phyloP scores from a whole-genome alignment of 257 asterid species.

The Ilex aquifolium region DNA sequence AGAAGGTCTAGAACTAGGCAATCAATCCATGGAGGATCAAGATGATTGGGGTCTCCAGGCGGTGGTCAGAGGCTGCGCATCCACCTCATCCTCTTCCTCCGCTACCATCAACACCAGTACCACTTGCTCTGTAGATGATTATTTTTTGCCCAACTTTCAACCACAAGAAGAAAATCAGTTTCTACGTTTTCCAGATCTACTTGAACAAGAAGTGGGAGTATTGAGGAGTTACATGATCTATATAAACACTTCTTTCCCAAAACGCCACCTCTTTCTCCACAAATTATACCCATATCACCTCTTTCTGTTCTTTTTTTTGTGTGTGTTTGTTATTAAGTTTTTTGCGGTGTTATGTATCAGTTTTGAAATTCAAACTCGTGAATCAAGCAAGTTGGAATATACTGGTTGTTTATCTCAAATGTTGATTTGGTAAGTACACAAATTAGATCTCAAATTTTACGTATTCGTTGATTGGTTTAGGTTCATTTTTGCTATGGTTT shows the following conservation, averaged over 20 bases:
- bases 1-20: neutral
- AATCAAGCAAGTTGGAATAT: no score
- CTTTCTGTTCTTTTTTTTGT: constrained; percentile 10
- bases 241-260: constrained; percentile 20
- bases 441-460: no score
- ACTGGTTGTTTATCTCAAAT: no score
- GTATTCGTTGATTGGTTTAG: no score
- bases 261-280: neutral
- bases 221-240: constrained; percentile 16
- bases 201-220: constrained; percentile 5
- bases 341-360: no score
- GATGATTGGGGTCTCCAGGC: constrained; percentile 38
- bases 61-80: constrained; percentile 28
- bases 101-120: constrained; percentile 1
- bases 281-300: constrained; percentile 6
- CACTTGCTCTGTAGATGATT: neutral
- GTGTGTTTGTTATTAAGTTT: no score
- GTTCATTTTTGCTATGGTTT: no score
- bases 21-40: constrained; percentile 7
- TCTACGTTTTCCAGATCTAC: constrained; percentile 12
- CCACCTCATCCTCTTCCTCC: constrained; percentile 2
- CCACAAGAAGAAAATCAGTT: constrained; percentile 3
- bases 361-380: no score
- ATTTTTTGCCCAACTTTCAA: constrained; percentile 1
- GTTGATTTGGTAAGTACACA: no score